A percentile compares a stretch with the other conserved stretches of the same genome.
These are phyloP conservation scores for Beauveria caledonica DNA, from an alignment of 2,329 filamentous ascomycete species.

Conservation along the genomic window DNA sequence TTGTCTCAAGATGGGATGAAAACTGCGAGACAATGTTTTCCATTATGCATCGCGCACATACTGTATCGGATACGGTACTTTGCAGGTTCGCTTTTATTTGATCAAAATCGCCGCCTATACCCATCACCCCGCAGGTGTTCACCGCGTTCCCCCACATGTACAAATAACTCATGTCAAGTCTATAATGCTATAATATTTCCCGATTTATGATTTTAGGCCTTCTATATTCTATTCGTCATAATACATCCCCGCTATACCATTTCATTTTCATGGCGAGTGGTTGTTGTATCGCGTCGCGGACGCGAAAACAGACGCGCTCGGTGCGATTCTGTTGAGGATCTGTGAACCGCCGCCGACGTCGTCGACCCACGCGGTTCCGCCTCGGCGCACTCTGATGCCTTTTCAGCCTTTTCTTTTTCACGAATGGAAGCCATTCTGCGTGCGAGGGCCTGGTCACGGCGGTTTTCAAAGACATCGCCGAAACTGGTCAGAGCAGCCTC, in stretches of 20 bases:
- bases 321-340: slow-evolving; percentile 10
- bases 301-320: slow-evolving; percentile 3
- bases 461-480: slow-evolving; percentile 38
- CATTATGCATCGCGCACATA: neutral
- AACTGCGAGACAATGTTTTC: neutral
- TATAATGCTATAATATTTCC: neutral
- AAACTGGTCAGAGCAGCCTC: slow-evolving; percentile 31
- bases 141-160: neutral
- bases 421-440: slow-evolving; percentile 30
- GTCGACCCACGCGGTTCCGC: slow-evolving; percentile 10
- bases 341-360: slow-evolving; percentile 5
- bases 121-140: neutral
- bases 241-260: slow-evolving; percentile 1
- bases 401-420: slow-evolving; percentile 27
- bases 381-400: slow-evolving; percentile 5
- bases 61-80: neutral
- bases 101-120: neutral
- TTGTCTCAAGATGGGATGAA: neutral
- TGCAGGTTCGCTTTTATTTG: too few species aligned
- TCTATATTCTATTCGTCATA: neutral
- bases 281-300: slow-evolving; percentile 1
- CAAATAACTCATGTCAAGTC: neutral
- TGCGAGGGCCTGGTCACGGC: slow-evolving; percentile 28
- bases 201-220: neutral
- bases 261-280: slow-evolving; percentile 3